Evolutionary conservation across 441 rosid genomes (phyloP).

Genomic region (Croton laevigatus): DNA sequence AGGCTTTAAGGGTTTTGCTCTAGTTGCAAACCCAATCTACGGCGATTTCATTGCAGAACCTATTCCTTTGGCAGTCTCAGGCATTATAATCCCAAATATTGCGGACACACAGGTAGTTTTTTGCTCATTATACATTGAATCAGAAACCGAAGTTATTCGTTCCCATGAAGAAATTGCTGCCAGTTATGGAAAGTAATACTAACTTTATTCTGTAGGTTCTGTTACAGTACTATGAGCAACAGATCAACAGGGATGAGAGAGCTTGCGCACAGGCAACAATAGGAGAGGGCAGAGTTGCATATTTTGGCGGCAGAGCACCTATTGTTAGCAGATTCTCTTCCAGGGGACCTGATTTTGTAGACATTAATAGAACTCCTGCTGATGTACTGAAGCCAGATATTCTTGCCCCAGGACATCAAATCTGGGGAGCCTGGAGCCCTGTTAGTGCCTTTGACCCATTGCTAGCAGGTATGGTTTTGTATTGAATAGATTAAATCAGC

Average conservation of each 20-base stretch:
- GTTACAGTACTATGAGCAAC: conserved; percentile 58
- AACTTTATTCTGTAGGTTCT: conserved; percentile 36
- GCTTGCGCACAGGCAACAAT: conserved; percentile 54
- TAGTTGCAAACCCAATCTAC: conserved; percentile 58
- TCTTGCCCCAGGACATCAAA: conserved; percentile 86
- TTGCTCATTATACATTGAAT: too few relatives aligned
- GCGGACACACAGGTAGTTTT: conserved; percentile 56
- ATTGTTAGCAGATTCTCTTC: conserved; percentile 75
- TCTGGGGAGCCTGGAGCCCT: conserved; percentile 98
- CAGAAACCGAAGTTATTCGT: background rate
- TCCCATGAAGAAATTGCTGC: background rate
- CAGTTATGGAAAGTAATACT: background rate
- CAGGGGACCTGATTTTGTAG: conserved; percentile 86
- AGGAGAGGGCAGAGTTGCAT: conserved; percentile 62
- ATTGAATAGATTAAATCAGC: conserved; percentile 7
- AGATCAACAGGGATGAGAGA: conserved; percentile 38
- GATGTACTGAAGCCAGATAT: conserved; percentile 85
- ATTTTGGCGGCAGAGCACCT: conserved; percentile 52
- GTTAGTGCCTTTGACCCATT: conserved; percentile 63
- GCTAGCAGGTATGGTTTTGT: conserved; percentile 36
- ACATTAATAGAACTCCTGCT: conserved; percentile 47
- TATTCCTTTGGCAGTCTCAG: conserved; percentile 65
- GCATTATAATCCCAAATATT: conserved; percentile 70
- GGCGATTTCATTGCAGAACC: conserved; percentile 81
- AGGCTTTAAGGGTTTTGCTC: conserved; percentile 59